phyloP scores from a whole-genome alignment of 805 yeast species.

The Pichia exigua region DNA sequence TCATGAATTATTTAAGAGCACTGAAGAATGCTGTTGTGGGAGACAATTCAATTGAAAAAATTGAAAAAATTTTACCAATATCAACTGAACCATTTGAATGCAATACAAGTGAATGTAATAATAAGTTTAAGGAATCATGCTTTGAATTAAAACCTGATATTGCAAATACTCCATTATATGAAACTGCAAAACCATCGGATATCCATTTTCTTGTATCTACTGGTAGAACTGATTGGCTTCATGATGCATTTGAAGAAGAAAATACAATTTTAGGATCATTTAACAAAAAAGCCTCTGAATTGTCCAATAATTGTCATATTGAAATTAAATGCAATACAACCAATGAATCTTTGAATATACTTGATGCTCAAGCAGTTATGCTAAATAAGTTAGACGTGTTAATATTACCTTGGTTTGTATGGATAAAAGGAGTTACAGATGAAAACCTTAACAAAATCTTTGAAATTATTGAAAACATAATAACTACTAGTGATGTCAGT shows the following conservation, averaged over 20 bases:
- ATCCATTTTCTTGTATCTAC: slow-evolving; percentile 77
- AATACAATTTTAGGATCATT: slow-evolving; percentile 27
- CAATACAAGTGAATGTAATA: slow-evolving; percentile 38
- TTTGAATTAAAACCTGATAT: slow-evolving; percentile 32
- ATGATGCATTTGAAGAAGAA: slow-evolving; percentile 45
- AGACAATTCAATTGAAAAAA: slow-evolving; percentile 22
- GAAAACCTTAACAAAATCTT: slow-evolving; percentile 39
- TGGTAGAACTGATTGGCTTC: slow-evolving; percentile 79
- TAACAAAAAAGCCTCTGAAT: slow-evolving; percentile 11
- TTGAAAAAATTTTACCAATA: slow-evolving; percentile 32
- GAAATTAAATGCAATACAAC: slow-evolving; percentile 17
- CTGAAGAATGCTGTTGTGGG: slow-evolving; percentile 11
- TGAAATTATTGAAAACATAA: slow-evolving; percentile 34
- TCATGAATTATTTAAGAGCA: slow-evolving; percentile 18
- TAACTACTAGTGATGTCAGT: slow-evolving; percentile 22
- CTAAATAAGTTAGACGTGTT: slow-evolving; percentile 51
- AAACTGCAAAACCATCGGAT: slow-evolving; percentile 60
- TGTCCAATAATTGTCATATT: neutral
- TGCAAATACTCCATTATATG: slow-evolving; percentile 43
- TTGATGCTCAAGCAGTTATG: slow-evolving; percentile 30
- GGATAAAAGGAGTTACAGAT: slow-evolving; percentile 47
- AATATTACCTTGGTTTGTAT: slow-evolving; percentile 65
- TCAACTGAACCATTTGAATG: slow-evolving; percentile 49
- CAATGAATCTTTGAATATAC: slow-evolving; percentile 11
- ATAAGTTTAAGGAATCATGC: slow-evolving; percentile 17